These are phyloP conservation scores for Solanum hybrid DNA, from an alignment of 305 asterid genomes.

Conservation along the genomic window DNA sequence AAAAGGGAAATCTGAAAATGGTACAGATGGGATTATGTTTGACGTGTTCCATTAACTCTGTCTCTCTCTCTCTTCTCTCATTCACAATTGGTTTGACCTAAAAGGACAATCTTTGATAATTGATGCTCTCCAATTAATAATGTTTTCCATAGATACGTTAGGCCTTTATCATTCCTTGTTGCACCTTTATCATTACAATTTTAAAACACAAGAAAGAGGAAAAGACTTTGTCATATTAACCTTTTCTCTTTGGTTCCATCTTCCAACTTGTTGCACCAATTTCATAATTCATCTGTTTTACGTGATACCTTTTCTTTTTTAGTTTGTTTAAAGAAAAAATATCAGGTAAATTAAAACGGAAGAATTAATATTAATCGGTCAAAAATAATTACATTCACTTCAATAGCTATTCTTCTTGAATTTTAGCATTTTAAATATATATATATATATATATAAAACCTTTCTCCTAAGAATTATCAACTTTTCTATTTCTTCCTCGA, in stretches of 20 bases:
- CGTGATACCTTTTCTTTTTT: not conserved
- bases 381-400: not conserved
- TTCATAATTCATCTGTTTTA: not conserved
- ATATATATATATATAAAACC: not conserved
- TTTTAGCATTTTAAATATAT: not conserved
- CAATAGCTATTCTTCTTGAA: not conserved
- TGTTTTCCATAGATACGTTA: not conserved
- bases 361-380: too few relatives aligned
- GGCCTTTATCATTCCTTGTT: not conserved
- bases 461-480: not conserved
- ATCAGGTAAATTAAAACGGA: too few relatives aligned
- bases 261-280: not conserved
- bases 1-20: not conserved
- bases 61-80: not conserved
- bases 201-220: not conserved
- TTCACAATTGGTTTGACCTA: not conserved
- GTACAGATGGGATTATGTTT: not conserved
- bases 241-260: not conserved
- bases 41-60: not conserved
- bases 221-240: not conserved
- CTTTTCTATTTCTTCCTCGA: not conserved
- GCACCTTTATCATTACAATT: too few relatives aligned
- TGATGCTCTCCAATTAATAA: slow-evolving; percentile 1
- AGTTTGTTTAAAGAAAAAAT: too few relatives aligned
- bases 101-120: not conserved